Percentiles rank a stretch among this genome's conserved stretches.
Evolutionary conservation across 164 flowering plant genomes (phyloP).

Genomic region (Tetracentron sinense): DNA sequence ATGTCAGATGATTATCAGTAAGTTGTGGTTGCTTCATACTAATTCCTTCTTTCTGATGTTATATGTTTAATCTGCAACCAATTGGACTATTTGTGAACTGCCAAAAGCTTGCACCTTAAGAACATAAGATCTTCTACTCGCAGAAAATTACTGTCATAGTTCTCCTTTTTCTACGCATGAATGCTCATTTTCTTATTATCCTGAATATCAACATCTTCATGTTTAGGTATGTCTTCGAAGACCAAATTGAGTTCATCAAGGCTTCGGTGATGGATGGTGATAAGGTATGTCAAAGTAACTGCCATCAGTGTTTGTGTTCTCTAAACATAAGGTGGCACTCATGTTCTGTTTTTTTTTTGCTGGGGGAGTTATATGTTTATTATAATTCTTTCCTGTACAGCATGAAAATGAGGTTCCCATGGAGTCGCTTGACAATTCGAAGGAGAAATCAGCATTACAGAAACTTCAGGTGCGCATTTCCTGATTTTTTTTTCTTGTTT

Average conservation of each 20-base stretch:
- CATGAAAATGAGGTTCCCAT: conserved; percentile 41
- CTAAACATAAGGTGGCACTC: background rate
- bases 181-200: conserved; percentile 3
- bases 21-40: conserved; percentile 20
- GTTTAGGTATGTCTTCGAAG: conserved; percentile 85
- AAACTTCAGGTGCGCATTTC: conserved; percentile 66
- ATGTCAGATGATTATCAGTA: conserved; percentile 73
- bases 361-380: background rate
- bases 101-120: background rate
- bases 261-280: conserved; percentile 76
- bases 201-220: background rate
- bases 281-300: conserved; percentile 37
- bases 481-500: background rate
- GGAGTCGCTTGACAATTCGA: conserved; percentile 37
- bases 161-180: background rate
- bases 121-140: background rate
- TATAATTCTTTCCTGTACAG: conserved; percentile 32
- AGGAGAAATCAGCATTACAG: conserved; percentile 56
- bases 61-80: background rate
- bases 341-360: background rate
- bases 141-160: background rate
- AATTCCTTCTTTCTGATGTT: background rate
- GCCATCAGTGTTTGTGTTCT: conserved; percentile 1
- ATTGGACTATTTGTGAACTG: background rate
- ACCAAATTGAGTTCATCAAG: conserved; percentile 92